phyloP scores from a whole-genome alignment of 257 asterid genomes.

The Penstemon eatonii region DNA sequence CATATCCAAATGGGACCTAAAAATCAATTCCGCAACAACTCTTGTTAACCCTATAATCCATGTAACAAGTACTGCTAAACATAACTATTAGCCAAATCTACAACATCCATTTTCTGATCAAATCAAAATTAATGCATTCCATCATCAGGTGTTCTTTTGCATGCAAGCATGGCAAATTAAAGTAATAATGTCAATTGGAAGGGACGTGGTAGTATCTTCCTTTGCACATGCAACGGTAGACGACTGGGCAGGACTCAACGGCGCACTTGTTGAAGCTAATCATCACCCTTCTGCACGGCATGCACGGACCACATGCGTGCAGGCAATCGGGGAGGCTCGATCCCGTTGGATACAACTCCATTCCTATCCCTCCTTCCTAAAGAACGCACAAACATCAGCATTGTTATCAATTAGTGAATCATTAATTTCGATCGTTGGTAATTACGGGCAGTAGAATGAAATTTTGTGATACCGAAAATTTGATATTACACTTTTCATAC shows the following conservation, averaged over 20 bases:
- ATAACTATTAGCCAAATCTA: not conserved
- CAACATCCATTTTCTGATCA: not conserved
- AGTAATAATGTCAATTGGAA: slow-evolving; percentile 46
- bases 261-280: slow-evolving; percentile 76
- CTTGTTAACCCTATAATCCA: not conserved
- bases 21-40: not conserved
- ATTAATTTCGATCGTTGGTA: no score
- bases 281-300: slow-evolving; percentile 85
- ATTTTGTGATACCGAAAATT: no score
- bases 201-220: slow-evolving; percentile 94
- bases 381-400: not conserved
- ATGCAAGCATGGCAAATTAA: not conserved
- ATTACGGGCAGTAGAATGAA: no score
- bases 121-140: not conserved
- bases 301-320: slow-evolving; percentile 88
- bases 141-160: not conserved
- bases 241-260: slow-evolving; percentile 87
- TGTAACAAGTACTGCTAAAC: not conserved
- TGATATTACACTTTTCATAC: no score
- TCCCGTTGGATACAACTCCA: slow-evolving; percentile 85
- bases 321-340: slow-evolving; percentile 89
- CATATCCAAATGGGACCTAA: slow-evolving; percentile 3
- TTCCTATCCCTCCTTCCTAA: slow-evolving; percentile 59
- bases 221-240: slow-evolving; percentile 89
- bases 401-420: no score